Percentiles rank a stretch among this genome's conserved stretches.
Evolutionary conservation across 148 eudicot species (phyloP).

Genomic region (Euryodendron excelsum): DNA sequence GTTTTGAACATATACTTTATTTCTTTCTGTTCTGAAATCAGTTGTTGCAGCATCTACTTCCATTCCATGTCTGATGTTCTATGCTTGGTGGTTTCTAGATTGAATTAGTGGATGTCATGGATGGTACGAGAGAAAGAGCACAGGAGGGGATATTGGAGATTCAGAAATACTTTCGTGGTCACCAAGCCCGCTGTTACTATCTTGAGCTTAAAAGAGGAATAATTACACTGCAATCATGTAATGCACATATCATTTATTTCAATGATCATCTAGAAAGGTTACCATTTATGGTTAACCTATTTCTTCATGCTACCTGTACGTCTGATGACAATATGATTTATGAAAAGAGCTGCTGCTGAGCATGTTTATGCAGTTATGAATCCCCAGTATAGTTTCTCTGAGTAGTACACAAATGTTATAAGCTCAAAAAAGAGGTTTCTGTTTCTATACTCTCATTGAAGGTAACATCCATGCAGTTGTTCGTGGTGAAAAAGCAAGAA

Average conservation of each 20-base stretch:
- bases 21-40: not conserved
- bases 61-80: conserved; percentile 11
- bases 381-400: not conserved
- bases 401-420: not conserved
- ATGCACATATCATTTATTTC: conserved; percentile 12
- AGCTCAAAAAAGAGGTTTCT: not conserved
- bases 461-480: conserved; percentile 26
- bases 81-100: conserved; percentile 23
- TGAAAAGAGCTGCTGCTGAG: not conserved
- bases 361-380: not conserved
- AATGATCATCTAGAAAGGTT: not conserved
- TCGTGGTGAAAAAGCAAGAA: conserved; percentile 51
- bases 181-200: conserved; percentile 35
- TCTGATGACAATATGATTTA: not conserved
- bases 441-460: not conserved
- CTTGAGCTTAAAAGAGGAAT: conserved; percentile 39
- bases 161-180: conserved; percentile 39
- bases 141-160: conserved; percentile 22
- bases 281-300: not conserved
- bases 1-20: not conserved
- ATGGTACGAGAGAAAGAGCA: conserved; percentile 20
- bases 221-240: conserved; percentile 52
- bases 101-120: conserved; percentile 3
- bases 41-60: not conserved
- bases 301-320: too few species aligned